A percentile compares a stretch with the other conserved stretches of the same genome.
Evolutionary conservation across 2,329 filamentous ascomycete species (phyloP).

Genomic region (Tolypocladium tropicale): DNA sequence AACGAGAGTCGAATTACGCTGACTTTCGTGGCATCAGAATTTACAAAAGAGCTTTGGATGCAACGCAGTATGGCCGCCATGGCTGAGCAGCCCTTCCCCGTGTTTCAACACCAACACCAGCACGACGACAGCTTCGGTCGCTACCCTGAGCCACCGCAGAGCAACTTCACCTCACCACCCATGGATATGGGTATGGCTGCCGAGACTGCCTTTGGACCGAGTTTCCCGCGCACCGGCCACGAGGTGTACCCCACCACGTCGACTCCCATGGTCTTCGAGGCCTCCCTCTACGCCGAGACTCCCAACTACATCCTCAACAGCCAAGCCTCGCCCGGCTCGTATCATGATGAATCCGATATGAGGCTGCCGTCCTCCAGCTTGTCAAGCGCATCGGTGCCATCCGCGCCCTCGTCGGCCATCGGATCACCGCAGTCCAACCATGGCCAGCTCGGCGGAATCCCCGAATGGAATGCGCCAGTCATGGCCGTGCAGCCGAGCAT

Average conservation of each 20-base stretch:
- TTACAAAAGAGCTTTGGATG: background rate
- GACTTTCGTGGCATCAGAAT: background rate
- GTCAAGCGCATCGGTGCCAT: constrained; percentile 51
- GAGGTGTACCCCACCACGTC: constrained; percentile 19
- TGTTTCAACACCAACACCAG: constrained; percentile 13
- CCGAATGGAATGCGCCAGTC: constrained; percentile 46
- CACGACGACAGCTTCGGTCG: constrained; percentile 30
- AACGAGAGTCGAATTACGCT: background rate
- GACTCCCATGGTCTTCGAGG: constrained; percentile 33
- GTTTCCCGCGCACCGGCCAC: constrained; percentile 7
- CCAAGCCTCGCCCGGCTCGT: constrained; percentile 37
- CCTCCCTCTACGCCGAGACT: constrained; percentile 36
- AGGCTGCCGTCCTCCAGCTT: constrained; percentile 44
- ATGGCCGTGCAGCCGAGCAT: constrained; percentile 54
- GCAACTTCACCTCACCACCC: constrained; percentile 26
- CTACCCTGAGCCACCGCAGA: constrained; percentile 35
- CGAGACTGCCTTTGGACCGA: constrained; percentile 28
- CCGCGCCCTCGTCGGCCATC: constrained; percentile 55
- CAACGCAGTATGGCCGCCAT: constrained; percentile 17
- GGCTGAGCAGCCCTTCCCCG: constrained; percentile 16
- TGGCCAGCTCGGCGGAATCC: constrained; percentile 44
- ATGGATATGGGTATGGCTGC: constrained; percentile 40
- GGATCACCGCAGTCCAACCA: constrained; percentile 57
- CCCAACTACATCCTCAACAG: constrained; percentile 33
- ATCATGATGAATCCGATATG: constrained; percentile 40